phyloP scores from a whole-genome alignment of 2,329 filamentous ascomycete genomes.

The Macrophomina tecta region DNA sequence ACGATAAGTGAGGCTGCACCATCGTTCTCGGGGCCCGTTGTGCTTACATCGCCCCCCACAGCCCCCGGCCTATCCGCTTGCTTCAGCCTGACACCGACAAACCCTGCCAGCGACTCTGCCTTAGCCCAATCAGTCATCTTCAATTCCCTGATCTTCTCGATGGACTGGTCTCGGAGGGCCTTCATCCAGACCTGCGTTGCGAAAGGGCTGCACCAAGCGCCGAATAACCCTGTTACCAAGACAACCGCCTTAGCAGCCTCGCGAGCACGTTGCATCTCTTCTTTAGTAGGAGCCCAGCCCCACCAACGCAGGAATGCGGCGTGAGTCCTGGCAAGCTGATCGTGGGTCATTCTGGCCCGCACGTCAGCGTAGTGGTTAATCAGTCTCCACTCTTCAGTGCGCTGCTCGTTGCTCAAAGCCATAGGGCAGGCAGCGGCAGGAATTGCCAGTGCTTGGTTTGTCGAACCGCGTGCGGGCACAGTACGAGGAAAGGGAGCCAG shows the following conservation, averaged over 20 bases:
- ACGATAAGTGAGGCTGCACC: background rate
- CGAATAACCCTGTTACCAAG: background rate
- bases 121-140: background rate
- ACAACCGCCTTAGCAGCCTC: background rate
- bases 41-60: background rate
- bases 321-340: background rate
- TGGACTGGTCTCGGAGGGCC: background rate
- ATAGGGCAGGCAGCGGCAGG: background rate
- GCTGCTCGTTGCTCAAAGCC: background rate
- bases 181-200: constrained; percentile 3
- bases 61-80: background rate
- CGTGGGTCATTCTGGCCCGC: background rate
- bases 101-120: background rate
- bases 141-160: background rate
- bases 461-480: too few species aligned
- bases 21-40: background rate
- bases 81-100: background rate
- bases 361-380: constrained; percentile 6
- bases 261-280: background rate
- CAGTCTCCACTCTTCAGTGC: background rate
- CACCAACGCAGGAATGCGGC: constrained; percentile 6
- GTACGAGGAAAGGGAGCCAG: too few species aligned
- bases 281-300: background rate
- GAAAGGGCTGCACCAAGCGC: constrained; percentile 4
- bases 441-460: background rate